phyloP scores from a whole-genome alignment of 768 basidiomycete species.

The Cystobasidium onofrii region DNA sequence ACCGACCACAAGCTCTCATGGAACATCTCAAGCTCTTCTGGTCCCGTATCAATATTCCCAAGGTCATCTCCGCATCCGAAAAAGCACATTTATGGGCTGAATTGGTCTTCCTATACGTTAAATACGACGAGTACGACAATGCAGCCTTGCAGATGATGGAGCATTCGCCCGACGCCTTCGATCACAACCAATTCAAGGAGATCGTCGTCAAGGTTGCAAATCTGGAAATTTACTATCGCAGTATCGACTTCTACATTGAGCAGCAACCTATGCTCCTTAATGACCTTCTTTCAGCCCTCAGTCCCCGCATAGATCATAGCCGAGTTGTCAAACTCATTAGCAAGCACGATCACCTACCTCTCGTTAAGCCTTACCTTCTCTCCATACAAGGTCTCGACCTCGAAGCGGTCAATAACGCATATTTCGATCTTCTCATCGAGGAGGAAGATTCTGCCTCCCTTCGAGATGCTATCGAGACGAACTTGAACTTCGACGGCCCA shows the following conservation, averaged over 20 bases:
- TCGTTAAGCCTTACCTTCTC: conserved; percentile 91
- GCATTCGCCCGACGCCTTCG: conserved; percentile 95
- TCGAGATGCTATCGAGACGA: conserved; percentile 93
- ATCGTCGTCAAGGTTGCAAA: conserved; percentile 93
- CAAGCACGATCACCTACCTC: conserved; percentile 81
- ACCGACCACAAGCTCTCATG: conserved; percentile 52
- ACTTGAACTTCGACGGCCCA: conserved; percentile 94
- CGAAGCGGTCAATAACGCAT: conserved; percentile 94
- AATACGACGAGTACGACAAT: conserved; percentile 98
- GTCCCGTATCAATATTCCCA: conserved; percentile 68
- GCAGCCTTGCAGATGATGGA: conserved; percentile 98
- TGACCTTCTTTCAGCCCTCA: conserved; percentile 83
- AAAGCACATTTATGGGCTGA: conserved; percentile 97
- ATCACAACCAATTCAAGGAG: conserved; percentile 99
- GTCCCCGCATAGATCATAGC: conserved; percentile 86
- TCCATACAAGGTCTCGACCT: conserved; percentile 95
- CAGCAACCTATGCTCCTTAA: conserved; percentile 88
- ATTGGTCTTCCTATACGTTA: conserved; percentile 95
- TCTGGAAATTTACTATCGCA: conserved; percentile 96
- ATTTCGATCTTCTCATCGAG: conserved; percentile 95
- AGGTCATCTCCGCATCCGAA: conserved; percentile 94
- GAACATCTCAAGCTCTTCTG: conserved; percentile 92
- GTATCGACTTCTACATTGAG: conserved; percentile 84
- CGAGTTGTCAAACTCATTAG: conserved; percentile 91
- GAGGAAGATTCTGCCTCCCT: conserved; percentile 98